Evolutionary conservation across 345 rosid species (phyloP), one percentile per base, ranked within the genome.

Genomic region (Bruguiera gymnorhiza): DNA sequence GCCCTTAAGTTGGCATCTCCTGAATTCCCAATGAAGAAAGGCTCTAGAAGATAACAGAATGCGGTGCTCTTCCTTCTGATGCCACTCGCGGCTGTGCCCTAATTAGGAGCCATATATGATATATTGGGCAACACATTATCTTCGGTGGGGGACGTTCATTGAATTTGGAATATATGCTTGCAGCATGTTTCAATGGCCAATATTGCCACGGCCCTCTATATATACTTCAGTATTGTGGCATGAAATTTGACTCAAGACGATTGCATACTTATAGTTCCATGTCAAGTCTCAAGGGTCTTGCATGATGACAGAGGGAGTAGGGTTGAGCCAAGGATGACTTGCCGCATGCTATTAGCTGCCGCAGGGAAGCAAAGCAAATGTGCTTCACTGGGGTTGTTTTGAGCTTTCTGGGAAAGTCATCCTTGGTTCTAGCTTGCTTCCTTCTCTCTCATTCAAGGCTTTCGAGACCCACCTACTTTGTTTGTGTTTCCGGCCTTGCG

Each of bases 301-400:
- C 68, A 71, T 71, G 74, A 39, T 31, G 19, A 71, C 54, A 34
- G 26, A 18, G 54, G 15, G 74, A 63, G 74, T 71, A 24, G 61
- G 20, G 9, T 71, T 31, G 37, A 71, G 74, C 68, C 68, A 71
- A 63, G 68, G 62, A 71, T 61, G 62, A 58, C 69, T 75, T 69
- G 73, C 78, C 78, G 68, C 43, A 19, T 67, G 58, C 60, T 9
- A 3, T 11, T 24, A 21, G 30, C 29, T 43, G 50, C 50, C 5
- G 19, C 19, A 13, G 50, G 24, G 31, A 56, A 9, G 16, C 15
- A 56, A 56, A 21, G 31, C 29, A 16, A 9, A 24, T 56, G 60
- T 24, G 60, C 18, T 15, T 56, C 60, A 24, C 60, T 21, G 60
- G 24, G 26, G 18, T 24, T 56, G 60, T 16, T 56, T 24, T 43